A percentile compares a stretch with the other conserved stretches of the same genome.
Conservation (phyloP, 2,329 filamentous ascomycete species). For the Arthrinium phaeospermum region DNA sequence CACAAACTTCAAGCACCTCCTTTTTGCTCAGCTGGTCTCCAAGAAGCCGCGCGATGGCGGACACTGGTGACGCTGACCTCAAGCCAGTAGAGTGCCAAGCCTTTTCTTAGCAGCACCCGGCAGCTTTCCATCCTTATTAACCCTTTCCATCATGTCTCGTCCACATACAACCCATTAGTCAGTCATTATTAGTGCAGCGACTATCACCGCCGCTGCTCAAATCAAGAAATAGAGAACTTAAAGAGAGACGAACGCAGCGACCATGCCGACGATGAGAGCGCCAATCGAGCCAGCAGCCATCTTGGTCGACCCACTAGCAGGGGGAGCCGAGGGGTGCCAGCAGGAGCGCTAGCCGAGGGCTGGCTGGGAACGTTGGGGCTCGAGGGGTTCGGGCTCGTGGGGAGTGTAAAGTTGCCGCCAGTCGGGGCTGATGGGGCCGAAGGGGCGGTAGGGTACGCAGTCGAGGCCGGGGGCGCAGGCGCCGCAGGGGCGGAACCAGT, state of each 20-base stretch:
- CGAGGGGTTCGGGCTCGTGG: background rate
- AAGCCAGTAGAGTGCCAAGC: background rate
- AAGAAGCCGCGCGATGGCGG: background rate
- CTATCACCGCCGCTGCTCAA: background rate
- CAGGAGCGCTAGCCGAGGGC: slow-evolving; percentile 26
- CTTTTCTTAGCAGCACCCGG: background rate
- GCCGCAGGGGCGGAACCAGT: slow-evolving; percentile 32
- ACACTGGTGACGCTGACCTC: background rate
- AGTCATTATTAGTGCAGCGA: slow-evolving; percentile 11
- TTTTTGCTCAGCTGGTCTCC: background rate
- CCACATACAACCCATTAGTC: slow-evolving; percentile 8
- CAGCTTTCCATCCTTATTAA: background rate
- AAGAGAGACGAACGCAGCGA: slow-evolving; percentile 42
- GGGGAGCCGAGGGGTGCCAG: slow-evolving; percentile 35
- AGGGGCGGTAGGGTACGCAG: slow-evolving; percentile 23
- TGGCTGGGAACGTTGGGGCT: background rate
- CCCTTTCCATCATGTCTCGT: background rate
- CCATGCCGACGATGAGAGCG: slow-evolving; percentile 41
- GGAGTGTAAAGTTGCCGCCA: background rate
- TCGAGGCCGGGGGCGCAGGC: slow-evolving; percentile 28
- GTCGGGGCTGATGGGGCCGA: slow-evolving; percentile 31
- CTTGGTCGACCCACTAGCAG: slow-evolving; percentile 38
- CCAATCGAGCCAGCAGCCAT: slow-evolving; percentile 40
- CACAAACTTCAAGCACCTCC: background rate
- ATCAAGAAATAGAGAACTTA: slow-evolving; percentile 33